Percentiles rank a stretch among this genome's conserved stretches.
Evolutionary conservation across 1,139 yeast species (phyloP).

Genomic region (Suhomyces atakaporum): DNA sequence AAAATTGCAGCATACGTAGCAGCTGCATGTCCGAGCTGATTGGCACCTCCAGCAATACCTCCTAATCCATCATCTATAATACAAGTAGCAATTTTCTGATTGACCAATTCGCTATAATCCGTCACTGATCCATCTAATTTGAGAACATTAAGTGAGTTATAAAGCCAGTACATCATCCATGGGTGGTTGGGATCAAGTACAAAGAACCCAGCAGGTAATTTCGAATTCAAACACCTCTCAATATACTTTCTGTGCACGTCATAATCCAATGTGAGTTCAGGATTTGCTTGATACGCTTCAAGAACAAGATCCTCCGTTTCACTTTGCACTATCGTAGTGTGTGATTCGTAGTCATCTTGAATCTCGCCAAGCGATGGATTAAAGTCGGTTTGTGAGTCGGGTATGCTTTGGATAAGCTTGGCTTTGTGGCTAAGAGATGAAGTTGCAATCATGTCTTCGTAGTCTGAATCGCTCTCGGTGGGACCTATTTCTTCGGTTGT

Average conservation of each 20-base stretch:
- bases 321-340: conserved; percentile 16
- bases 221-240: conserved; percentile 34
- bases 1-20: conserved; percentile 79
- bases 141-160: conserved; percentile 45
- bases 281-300: conserved; percentile 12
- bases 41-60: conserved; percentile 84
- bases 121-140: conserved; percentile 3
- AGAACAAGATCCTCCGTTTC: conserved; percentile 17
- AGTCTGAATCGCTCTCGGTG: conserved; percentile 12
- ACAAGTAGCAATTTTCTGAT: conserved; percentile 28
- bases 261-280: conserved; percentile 11
- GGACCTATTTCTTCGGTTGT: background rate
- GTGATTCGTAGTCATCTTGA: conserved; percentile 16
- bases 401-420: conserved; percentile 5
- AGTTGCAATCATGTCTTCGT: conserved; percentile 15
- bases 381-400: conserved; percentile 3
- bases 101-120: conserved; percentile 16
- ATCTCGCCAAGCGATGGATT: conserved; percentile 8
- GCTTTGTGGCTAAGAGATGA: conserved; percentile 7
- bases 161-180: conserved; percentile 87
- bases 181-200: conserved; percentile 84
- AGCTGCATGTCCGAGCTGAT: conserved; percentile 84
- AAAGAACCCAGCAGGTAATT: conserved; percentile 51
- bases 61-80: conserved; percentile 46
- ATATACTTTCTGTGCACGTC: conserved; percentile 21